Percentiles rank a stretch among this genome's conserved stretches.
Evolutionary conservation across 495 filamentous ascomycete species (phyloP).

Genomic region (Aspergillus egyptiacus): DNA sequence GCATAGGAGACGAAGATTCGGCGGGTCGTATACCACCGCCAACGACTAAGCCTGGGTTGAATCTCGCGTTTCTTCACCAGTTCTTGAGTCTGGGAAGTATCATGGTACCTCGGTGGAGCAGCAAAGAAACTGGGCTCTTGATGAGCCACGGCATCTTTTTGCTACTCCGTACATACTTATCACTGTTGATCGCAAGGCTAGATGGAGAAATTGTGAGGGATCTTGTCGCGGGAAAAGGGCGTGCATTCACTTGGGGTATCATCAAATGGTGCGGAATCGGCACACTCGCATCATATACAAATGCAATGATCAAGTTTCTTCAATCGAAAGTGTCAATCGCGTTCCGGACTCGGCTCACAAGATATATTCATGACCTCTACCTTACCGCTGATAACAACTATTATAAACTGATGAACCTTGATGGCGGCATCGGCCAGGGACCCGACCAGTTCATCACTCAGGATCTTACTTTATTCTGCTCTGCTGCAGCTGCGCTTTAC

Average conservation of each 20-base stretch:
- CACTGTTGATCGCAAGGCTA: slow-evolving; percentile 82
- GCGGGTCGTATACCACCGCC: slow-evolving; percentile 68
- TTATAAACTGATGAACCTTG: slow-evolving; percentile 90
- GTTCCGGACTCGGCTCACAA: slow-evolving; percentile 90
- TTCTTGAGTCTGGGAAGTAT: slow-evolving; percentile 93
- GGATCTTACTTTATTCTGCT: slow-evolving; percentile 91
- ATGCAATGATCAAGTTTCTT: slow-evolving; percentile 96
- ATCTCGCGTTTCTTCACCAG: slow-evolving; percentile 97
- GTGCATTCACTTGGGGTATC: slow-evolving; percentile 80
- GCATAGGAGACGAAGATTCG: slow-evolving; percentile 60
- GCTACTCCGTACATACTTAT: slow-evolving; percentile 88
- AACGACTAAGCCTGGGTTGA: slow-evolving; percentile 85
- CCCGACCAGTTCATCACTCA: slow-evolving; percentile 98
- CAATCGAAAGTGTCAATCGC: slow-evolving; percentile 97
- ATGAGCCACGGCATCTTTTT: slow-evolving; percentile 64
- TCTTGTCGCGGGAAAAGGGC: slow-evolving; percentile 89
- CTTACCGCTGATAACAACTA: slow-evolving; percentile 91
- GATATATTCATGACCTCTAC: slow-evolving; percentile 97
- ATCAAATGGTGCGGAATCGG: slow-evolving; percentile 73
- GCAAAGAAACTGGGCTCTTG: slow-evolving; percentile 88
- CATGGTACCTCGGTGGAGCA: slow-evolving; percentile 91
- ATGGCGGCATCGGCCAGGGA: slow-evolving; percentile 85
- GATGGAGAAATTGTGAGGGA: slow-evolving; percentile 97
- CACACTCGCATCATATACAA: slow-evolving; percentile 79
- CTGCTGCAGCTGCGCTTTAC: slow-evolving; percentile 85